These are phyloP conservation scores for Pythium utonaiense DNA, from an alignment of 352 stramenopile genomes.

Conservation along the genomic window DNA sequence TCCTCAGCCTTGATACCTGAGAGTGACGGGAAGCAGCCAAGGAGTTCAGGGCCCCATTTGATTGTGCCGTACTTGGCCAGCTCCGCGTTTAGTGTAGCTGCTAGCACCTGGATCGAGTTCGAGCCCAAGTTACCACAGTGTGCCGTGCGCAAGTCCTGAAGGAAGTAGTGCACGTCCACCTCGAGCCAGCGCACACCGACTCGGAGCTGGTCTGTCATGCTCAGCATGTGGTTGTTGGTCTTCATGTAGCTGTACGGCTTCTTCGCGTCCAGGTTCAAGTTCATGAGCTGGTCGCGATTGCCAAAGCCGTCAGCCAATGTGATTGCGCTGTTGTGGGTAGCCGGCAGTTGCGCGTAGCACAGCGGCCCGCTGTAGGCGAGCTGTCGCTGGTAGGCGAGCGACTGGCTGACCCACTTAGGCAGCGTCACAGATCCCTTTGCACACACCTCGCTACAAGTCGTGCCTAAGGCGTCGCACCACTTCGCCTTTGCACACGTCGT, in stretches of 20 bases:
- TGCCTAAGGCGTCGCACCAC: slow-evolving; percentile 35
- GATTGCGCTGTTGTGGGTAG: slow-evolving; percentile 64
- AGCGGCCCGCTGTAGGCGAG: slow-evolving; percentile 36
- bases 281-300: slow-evolving; percentile 59
- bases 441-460: slow-evolving; percentile 44
- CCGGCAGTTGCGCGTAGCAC: slow-evolving; percentile 43
- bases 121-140: slow-evolving; percentile 54
- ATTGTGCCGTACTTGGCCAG: slow-evolving; percentile 41
- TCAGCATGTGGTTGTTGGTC: slow-evolving; percentile 67
- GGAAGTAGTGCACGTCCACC: slow-evolving; percentile 65
- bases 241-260: slow-evolving; percentile 55
- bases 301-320: slow-evolving; percentile 50
- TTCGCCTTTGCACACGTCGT: slow-evolving; percentile 32
- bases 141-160: slow-evolving; percentile 48
- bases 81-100: slow-evolving; percentile 33
- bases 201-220: slow-evolving; percentile 49
- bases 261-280: slow-evolving; percentile 33
- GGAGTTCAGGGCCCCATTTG: slow-evolving; percentile 40
- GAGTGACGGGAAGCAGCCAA: slow-evolving; percentile 60
- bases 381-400: slow-evolving; percentile 43
- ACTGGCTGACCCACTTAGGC: slow-evolving; percentile 33
- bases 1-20: slow-evolving; percentile 50
- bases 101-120: slow-evolving; percentile 32
- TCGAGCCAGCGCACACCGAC: slow-evolving; percentile 59
- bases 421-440: slow-evolving; percentile 30